Evolutionary conservation across 1,139 yeast species (phyloP).

Genomic region (Pichia sp.): DNA sequence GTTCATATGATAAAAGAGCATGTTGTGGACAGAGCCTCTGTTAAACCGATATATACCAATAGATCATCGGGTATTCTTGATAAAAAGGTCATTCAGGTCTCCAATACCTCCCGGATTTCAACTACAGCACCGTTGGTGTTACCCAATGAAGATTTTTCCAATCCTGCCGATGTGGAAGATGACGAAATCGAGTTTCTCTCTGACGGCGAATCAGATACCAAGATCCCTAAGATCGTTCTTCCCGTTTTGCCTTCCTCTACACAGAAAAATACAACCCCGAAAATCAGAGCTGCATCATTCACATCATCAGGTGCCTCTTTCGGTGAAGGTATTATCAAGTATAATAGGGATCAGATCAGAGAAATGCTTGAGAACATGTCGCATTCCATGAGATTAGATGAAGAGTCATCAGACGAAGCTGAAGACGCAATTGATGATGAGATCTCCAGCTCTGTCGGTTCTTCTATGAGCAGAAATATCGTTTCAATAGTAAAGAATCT

Average conservation of each 20-base stretch:
- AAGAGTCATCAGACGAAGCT: constrained; percentile 18
- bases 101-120: constrained; percentile 10
- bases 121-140: constrained; percentile 9
- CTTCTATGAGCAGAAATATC: constrained; percentile 4
- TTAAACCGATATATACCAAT: constrained; percentile 25
- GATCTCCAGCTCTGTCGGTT: not conserved
- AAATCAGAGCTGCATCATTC: constrained; percentile 24
- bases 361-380: constrained; percentile 29
- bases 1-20: constrained; percentile 21
- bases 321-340: constrained; percentile 33
- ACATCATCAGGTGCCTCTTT: constrained; percentile 33
- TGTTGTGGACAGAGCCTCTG: constrained; percentile 9
- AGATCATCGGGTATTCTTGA: constrained; percentile 12
- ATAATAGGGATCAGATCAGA: constrained; percentile 29
- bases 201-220: constrained; percentile 8
- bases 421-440: constrained; percentile 14
- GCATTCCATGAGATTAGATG: constrained; percentile 10
- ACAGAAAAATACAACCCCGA: not conserved
- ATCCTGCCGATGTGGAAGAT: constrained; percentile 19
- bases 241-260: constrained; percentile 6
- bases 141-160: constrained; percentile 18
- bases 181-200: constrained; percentile 14
- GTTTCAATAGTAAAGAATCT: constrained; percentile 16
- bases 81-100: constrained; percentile 23
- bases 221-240: constrained; percentile 13